A percentile compares a stretch with the other conserved stretches of the same genome.
Conservation (phyloP, 169 alveolate species). For the Eimeria necatrix region DNA sequence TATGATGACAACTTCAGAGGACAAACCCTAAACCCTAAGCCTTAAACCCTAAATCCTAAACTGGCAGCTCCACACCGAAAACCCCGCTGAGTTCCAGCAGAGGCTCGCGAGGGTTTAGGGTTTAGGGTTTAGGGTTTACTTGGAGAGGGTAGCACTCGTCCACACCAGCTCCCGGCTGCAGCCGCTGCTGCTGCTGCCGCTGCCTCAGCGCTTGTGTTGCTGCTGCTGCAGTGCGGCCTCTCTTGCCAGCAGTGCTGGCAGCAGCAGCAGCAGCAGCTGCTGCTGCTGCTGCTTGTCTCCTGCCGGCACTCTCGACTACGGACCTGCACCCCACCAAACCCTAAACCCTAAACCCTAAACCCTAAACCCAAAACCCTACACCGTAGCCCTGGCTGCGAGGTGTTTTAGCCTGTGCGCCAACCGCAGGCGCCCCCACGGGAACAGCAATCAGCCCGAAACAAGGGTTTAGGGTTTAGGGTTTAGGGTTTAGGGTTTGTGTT, state of each 20-base stretch:
- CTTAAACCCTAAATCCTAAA: slow-evolving; percentile 15
- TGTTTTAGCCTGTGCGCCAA: too few relatives aligned
- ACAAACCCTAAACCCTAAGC: slow-evolving; percentile 43
- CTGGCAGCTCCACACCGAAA: background rate
- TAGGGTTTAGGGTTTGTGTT: slow-evolving; percentile 57
- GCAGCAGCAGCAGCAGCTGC: slow-evolving; percentile 12
- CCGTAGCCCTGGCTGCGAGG: too few relatives aligned
- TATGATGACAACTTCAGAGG: too few relatives aligned
- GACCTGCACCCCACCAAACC: slow-evolving; percentile 25
- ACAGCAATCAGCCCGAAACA: too few relatives aligned
- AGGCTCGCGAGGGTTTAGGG: slow-evolving; percentile 9
- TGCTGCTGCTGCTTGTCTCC: slow-evolving; percentile 61
- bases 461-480: background rate
- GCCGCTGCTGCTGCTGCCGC: slow-evolving; percentile 39
- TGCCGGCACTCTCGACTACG: slow-evolving; percentile 51
- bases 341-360: slow-evolving; percentile 9
- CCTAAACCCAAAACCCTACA: too few relatives aligned
- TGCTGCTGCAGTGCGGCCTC: slow-evolving; percentile 49
- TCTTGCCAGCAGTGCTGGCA: slow-evolving; percentile 20
- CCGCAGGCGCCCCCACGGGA: too few relatives aligned
- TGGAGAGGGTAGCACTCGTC: slow-evolving; percentile 58
- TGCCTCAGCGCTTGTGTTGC: slow-evolving; percentile 53
- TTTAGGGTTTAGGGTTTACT: background rate
- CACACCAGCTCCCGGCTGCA: background rate
- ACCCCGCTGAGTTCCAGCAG: background rate